Evolutionary conservation across 83 land plant genomes (phyloP).

Genomic region (Picea abies): DNA sequence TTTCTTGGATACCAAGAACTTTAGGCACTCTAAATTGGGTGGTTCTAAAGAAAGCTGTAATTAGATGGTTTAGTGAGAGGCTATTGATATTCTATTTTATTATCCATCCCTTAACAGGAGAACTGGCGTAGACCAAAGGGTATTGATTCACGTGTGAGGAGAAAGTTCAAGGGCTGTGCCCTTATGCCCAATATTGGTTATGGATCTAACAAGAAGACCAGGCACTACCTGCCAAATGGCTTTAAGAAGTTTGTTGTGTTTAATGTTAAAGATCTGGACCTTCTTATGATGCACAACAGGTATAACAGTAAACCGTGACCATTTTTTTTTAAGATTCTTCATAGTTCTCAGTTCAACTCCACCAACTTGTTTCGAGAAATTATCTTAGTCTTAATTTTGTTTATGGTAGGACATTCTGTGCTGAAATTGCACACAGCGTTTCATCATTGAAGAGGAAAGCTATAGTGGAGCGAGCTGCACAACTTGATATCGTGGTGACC

Average conservation of each 20-base stretch:
- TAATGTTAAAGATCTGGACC: constrained; percentile 69
- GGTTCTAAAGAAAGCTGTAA: too few relatives aligned
- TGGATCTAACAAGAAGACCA: constrained; percentile 91
- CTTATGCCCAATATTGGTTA: constrained; percentile 95
- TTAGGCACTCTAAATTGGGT: too few relatives aligned
- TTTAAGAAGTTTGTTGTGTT: constrained; percentile 82
- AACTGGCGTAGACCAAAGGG: constrained; percentile 94
- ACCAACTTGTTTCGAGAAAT: background rate
- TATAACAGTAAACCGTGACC: constrained; percentile 6
- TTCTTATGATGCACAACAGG: constrained; percentile 93
- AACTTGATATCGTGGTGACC: constrained; percentile 71
- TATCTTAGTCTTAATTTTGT: background rate
- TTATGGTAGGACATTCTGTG: constrained; percentile 67
- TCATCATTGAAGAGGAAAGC: constrained; percentile 79
- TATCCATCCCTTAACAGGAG: constrained; percentile 24
- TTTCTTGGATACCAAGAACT: too few relatives aligned
- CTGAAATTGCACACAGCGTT: constrained; percentile 86
- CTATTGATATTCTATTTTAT: too few relatives aligned
- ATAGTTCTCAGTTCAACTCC: background rate
- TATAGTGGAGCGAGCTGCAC: constrained; percentile 87
- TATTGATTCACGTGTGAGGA: constrained; percentile 86
- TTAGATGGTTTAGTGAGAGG: too few relatives aligned
- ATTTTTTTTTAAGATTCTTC: background rate
- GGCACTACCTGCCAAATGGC: constrained; percentile 77
- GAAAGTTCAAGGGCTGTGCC: constrained; percentile 80